A percentile compares a stretch with the other conserved stretches of the same genome.
phyloP scores from a whole-genome alignment of 192 early-diverging fungal species.

The Spizellomyces sp. region DNA sequence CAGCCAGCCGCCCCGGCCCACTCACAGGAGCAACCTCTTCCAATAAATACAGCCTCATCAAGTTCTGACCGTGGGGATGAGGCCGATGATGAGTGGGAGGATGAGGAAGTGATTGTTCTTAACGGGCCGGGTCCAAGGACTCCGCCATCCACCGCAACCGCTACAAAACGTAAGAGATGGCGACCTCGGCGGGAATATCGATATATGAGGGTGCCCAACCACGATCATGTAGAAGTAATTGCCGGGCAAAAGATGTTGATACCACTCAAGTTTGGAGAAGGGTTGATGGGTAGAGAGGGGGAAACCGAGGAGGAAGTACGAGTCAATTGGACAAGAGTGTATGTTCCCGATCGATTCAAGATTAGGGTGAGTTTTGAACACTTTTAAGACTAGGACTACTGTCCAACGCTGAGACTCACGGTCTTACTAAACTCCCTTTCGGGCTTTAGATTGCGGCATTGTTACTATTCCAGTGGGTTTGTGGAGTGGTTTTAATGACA shows the following conservation, averaged over 20 bases:
- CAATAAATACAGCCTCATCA: not conserved
- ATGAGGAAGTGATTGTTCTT: slow-evolving; percentile 18
- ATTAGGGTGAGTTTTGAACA: slow-evolving; percentile 43
- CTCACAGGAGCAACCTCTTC: not conserved
- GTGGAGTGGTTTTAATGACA: slow-evolving; percentile 50
- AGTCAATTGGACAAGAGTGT: slow-evolving; percentile 75
- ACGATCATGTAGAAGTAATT: slow-evolving; percentile 81
- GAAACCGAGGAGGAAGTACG: slow-evolving; percentile 55
- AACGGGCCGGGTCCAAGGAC: slow-evolving; percentile 3
- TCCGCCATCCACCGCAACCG: not conserved
- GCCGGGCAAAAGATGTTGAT: slow-evolving; percentile 81
- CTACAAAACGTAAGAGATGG: slow-evolving; percentile 47
- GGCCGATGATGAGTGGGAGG: slow-evolving; percentile 46
- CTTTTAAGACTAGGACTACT: not conserved
- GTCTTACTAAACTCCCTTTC: not conserved
- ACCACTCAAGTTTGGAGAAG: slow-evolving; percentile 52
- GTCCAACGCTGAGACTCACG: not conserved
- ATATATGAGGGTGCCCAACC: slow-evolving; percentile 80
- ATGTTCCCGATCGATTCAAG: slow-evolving; percentile 75
- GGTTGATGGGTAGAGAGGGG: slow-evolving; percentile 43
- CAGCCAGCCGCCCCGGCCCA: not conserved
- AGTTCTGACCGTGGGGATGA: slow-evolving; percentile 14
- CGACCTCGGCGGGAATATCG: slow-evolving; percentile 57
- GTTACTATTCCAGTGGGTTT: slow-evolving; percentile 32
- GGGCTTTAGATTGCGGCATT: slow-evolving; percentile 22